Evolutionary conservation across 176 grass and related monocot species (phyloP).

Genomic region (Rhynchospora pubera): DNA sequence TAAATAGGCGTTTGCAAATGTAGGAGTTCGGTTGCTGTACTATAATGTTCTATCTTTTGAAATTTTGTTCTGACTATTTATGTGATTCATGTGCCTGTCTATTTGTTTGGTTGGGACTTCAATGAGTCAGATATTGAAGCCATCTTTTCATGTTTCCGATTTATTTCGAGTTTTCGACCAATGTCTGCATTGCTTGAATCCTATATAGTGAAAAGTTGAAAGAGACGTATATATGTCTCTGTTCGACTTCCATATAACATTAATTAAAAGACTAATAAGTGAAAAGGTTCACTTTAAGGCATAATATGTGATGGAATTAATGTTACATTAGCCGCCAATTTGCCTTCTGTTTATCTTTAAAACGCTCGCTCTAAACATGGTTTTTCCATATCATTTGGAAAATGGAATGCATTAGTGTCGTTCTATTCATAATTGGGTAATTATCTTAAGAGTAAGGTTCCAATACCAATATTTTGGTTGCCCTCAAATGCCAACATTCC

Average conservation of each 20-base stretch:
- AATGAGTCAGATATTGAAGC: slow-evolving; percentile 6
- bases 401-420: not conserved
- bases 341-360: not conserved
- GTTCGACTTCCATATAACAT: not conserved
- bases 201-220: not conserved
- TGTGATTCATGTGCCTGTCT: slow-evolving; percentile 18
- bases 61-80: not conserved
- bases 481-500: too few relatives aligned
- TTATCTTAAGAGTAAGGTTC: too few relatives aligned
- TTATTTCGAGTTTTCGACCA: not conserved
- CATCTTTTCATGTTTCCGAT: not conserved
- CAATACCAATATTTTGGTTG: too few relatives aligned
- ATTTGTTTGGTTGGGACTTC: slow-evolving; percentile 23
- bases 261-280: not conserved
- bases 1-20: not conserved
- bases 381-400: not conserved
- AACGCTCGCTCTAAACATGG: not conserved
- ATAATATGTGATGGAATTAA: not conserved
- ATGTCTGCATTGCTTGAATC: not conserved
- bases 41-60: not conserved
- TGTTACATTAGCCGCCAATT: not conserved
- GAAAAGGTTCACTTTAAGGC: not conserved
- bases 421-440: not conserved
- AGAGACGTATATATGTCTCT: not conserved
- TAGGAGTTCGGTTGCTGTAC: not conserved